A percentile compares a stretch with the other conserved stretches of the same genome.
Conservation (phyloP, 495 filamentous ascomycete genomes). For the Cercophora sp. region DNA sequence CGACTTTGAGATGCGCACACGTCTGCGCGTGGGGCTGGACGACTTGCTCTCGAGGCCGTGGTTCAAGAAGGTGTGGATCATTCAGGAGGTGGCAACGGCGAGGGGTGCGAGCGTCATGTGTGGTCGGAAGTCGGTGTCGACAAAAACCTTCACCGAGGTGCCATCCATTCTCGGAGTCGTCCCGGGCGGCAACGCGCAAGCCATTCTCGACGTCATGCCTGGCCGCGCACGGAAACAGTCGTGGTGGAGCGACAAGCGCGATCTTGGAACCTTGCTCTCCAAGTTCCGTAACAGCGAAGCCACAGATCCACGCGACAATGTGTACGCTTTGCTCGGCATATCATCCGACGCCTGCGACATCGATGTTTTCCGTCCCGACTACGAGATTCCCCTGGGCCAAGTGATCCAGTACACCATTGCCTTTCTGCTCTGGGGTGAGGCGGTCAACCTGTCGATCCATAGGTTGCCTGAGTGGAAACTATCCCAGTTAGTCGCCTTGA, state of each 20-base stretch:
- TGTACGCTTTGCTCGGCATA: conserved; percentile 35
- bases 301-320: conserved; percentile 20
- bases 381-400: too few species aligned
- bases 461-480: too few species aligned
- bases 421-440: too few species aligned
- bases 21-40: conserved; percentile 12
- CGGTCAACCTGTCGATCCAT: too few species aligned
- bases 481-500: too few species aligned
- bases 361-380: not conserved
- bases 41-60: conserved; percentile 7
- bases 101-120: conserved; percentile 12
- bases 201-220: conserved; percentile 37
- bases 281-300: conserved; percentile 31
- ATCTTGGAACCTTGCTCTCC: conserved; percentile 24
- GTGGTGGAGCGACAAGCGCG: conserved; percentile 25
- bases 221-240: conserved; percentile 21
- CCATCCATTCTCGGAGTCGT: conserved; percentile 20
- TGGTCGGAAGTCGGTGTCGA: conserved; percentile 22
- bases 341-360: conserved; percentile 12
- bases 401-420: too few species aligned
- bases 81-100: conserved; percentile 21
- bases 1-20: not conserved
- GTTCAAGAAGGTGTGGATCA: conserved; percentile 23
- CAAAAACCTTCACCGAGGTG: conserved; percentile 24
- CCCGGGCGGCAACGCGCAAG: conserved; percentile 17